Percentiles rank a stretch among this genome's conserved stretches.
phyloP scores from a whole-genome alignment of 75 land plant genomes.

The Selaginella moellendorffii region DNA sequence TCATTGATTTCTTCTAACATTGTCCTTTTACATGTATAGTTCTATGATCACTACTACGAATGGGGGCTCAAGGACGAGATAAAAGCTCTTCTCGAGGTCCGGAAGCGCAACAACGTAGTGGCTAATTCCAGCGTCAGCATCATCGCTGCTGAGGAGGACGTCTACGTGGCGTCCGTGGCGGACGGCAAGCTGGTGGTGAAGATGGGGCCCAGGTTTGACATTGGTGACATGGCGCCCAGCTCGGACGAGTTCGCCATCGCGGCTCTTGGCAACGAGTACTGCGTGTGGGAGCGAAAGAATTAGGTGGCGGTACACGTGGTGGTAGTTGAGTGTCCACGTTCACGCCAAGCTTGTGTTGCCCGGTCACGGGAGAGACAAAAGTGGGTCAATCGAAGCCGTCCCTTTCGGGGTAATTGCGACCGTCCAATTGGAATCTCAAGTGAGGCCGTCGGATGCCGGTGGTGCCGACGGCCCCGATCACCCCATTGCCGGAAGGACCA shows the following conservation, averaged over 20 bases:
- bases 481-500: too few relatives aligned
- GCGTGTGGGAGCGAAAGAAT: conserved; percentile 2
- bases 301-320: too few relatives aligned
- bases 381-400: too few relatives aligned
- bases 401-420: too few relatives aligned
- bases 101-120: conserved; percentile 32
- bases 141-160: conserved; percentile 35
- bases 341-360: too few relatives aligned
- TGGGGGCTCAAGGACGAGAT: conserved; percentile 49
- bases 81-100: conserved; percentile 19
- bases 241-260: background rate
- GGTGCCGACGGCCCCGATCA: too few relatives aligned
- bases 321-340: too few relatives aligned
- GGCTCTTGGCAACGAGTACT: background rate
- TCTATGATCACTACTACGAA: conserved; percentile 42
- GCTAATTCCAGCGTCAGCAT: conserved; percentile 27
- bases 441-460: too few relatives aligned
- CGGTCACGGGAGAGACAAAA: too few relatives aligned
- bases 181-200: conserved; percentile 45
- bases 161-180: conserved; percentile 43
- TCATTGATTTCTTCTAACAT: background rate
- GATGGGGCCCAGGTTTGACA: conserved; percentile 39
- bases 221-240: background rate
- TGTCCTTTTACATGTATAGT: conserved; percentile 12
- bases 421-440: too few relatives aligned